Base-by-base conservation (phyloP, 2,329 filamentous ascomycete genomes). In the Alternaria ventricosa region DNA sequence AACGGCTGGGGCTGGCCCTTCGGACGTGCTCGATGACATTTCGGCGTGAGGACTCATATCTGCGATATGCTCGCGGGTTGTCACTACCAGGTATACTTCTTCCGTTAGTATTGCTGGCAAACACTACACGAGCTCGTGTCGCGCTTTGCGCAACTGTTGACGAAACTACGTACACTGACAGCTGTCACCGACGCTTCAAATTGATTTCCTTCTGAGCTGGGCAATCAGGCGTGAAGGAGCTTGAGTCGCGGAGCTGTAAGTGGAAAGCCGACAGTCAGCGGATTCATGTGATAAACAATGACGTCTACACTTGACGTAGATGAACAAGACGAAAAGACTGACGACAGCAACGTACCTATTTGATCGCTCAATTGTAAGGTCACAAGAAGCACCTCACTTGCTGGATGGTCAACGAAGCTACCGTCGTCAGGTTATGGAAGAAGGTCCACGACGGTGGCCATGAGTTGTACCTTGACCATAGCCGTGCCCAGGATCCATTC, bases 11-110 rank as follows among this genome's bases (percentile, higher is more conserved):
- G 72, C 60, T 43, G 60, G 64, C 23, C 63, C 63, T 15, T 71
- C 64, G 33, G 71, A 60, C 27, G 64, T 57, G 27, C 53, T 62
- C 51, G 68, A 63, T 9, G 72, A 63, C 43, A 73, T 45, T 18
- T 79, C 74, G 44, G 73, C 76, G 72, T 80, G 78, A 58, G 79
- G 77, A 57, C 70, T 74, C 79, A 80, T 80, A 45, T 27, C 68
- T 44, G 55, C 20, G 33, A 47, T 23, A 10, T 49, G 43, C 22
- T n/a, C 49, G 10, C 33, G 15, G 56, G 33, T 30, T 33, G n/a
- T 49, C 33, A 54, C 23, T 47, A 55, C 5, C 13, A 20, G 43
- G 30, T 25, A 45, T 10, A 22, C 54, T 60, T 6, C 5, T 22
- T 45, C 13, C 25, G 41, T 63, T 53, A 67, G 55, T 45, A 44